Conservation (phyloP, 1,284 basidiomycete genomes). For the Wolfiporia cocos region DNA sequence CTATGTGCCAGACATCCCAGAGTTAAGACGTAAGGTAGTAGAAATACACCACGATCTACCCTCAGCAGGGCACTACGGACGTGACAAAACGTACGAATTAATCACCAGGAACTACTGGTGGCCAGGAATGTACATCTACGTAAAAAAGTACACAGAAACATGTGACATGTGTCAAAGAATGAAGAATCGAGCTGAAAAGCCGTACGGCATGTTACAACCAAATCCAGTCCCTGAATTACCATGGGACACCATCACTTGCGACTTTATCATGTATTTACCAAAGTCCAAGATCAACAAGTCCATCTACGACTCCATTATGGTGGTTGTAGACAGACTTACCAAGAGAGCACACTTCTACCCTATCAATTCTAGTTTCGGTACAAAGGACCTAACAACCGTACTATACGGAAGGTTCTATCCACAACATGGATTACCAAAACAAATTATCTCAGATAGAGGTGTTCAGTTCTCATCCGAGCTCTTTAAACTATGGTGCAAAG, state of each 20-base stretch:
- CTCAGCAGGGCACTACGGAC: conserved; percentile 31
- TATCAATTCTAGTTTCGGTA: conserved; percentile 17
- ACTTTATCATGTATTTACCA: conserved; percentile 31
- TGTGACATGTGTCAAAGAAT: conserved; percentile 22
- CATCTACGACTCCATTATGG: conserved; percentile 27
- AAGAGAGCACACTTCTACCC: conserved; percentile 26
- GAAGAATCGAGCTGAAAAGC: background rate
- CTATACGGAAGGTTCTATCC: conserved; percentile 24
- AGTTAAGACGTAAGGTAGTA: conserved; percentile 20
- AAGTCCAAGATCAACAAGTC: conserved; percentile 21
- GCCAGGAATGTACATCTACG: background rate
- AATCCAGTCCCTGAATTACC: conserved; percentile 21
- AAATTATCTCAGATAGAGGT: conserved; percentile 30
- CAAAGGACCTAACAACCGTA: conserved; percentile 23
- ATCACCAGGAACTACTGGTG: background rate
- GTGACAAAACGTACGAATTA: background rate
- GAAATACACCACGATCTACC: conserved; percentile 22
- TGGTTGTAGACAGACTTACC: conserved; percentile 23
- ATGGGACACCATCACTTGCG: conserved; percentile 31
- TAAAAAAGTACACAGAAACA: conserved; percentile 16
- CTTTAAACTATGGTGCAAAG: conserved; percentile 31
- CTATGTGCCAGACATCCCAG: conserved; percentile 19
- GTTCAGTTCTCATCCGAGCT: conserved; percentile 33
- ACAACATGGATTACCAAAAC: conserved; percentile 27
- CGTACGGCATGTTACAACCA: conserved; percentile 5